phyloP scores from a whole-genome alignment of 1,284 basidiomycete genomes.

The Austropuccinia psidii region DNA sequence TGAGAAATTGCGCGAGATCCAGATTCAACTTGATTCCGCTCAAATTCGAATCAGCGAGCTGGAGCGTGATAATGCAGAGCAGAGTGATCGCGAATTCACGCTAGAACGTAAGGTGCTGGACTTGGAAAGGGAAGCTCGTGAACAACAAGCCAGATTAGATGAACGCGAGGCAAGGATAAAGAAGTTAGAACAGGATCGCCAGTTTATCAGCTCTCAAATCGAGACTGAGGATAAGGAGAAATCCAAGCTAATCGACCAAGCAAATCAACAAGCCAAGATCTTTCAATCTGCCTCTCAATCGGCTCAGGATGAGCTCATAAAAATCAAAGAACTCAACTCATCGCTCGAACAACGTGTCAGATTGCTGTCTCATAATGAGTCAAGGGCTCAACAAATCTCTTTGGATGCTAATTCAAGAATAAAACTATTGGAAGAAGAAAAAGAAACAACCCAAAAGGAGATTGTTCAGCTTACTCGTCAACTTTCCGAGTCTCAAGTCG shows the following conservation, averaged over 20 bases:
- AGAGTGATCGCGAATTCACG: conserved; percentile 1
- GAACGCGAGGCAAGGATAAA: conserved; percentile 24
- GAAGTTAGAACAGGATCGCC: conserved; percentile 26
- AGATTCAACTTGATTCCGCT: not conserved
- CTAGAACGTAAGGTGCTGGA: conserved; percentile 24
- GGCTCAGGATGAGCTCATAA: not conserved
- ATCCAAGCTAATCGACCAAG: not conserved
- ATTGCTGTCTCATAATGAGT: conserved; percentile 19
- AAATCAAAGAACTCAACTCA: conserved; percentile 7
- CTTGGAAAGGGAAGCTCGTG: conserved; percentile 10
- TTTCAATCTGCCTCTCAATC: not conserved
- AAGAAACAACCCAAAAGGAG: not conserved
- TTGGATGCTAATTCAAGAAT: not conserved
- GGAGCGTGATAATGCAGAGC: not conserved
- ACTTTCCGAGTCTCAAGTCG: not conserved
- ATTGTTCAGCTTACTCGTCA: not conserved
- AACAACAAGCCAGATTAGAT: conserved; percentile 7
- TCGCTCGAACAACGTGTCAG: conserved; percentile 12
- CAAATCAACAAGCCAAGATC: not conserved
- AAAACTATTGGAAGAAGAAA: conserved; percentile 3
- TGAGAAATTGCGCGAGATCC: conserved; percentile 9
- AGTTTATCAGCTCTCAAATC: conserved; percentile 19
- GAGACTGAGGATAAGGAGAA: conserved; percentile 6
- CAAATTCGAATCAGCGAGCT: conserved; percentile 8
- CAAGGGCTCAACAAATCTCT: conserved; percentile 14